Evolutionary conservation across 1,284 basidiomycete species (phyloP).

Genomic region (Stereum hirsutum): DNA sequence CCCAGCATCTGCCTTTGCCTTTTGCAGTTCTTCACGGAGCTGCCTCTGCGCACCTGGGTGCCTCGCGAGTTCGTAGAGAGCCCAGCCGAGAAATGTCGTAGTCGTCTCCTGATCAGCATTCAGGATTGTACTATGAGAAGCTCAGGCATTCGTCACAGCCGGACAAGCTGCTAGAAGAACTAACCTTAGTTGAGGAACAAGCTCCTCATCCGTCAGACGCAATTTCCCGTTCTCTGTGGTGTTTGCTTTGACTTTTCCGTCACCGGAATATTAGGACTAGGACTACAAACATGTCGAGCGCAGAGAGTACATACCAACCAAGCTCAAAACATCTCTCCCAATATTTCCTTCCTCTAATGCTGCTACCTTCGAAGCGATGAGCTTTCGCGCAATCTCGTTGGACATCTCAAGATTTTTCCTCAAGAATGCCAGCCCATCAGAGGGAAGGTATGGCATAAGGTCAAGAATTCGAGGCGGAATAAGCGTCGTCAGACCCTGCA

Average conservation of each 20-base stretch:
- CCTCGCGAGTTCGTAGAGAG: slow-evolving; percentile 30
- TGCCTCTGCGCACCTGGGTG: slow-evolving; percentile 27
- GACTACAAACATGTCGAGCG: no score
- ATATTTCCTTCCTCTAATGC: slow-evolving; percentile 21
- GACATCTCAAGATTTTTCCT: slow-evolving; percentile 28
- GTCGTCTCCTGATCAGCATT: slow-evolving; percentile 47
- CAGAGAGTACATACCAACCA: slow-evolving; percentile 31
- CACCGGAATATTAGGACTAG: no score
- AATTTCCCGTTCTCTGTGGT: slow-evolving; percentile 31
- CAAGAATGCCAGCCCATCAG: slow-evolving; percentile 24
- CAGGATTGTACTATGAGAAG: slow-evolving; percentile 25
- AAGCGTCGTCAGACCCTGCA: slow-evolving; percentile 17
- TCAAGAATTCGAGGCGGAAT: slow-evolving; percentile 23
- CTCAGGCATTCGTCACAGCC: no score
- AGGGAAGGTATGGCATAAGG: slow-evolving; percentile 26
- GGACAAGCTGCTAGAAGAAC: no score
- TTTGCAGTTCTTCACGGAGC: slow-evolving; percentile 30
- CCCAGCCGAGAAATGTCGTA: slow-evolving; percentile 31
- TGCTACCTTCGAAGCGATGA: slow-evolving; percentile 18
- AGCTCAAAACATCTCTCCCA: slow-evolving; percentile 30
- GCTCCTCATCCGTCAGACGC: slow-evolving; percentile 38
- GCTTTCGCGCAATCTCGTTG: slow-evolving; percentile 29
- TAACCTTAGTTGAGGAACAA: slow-evolving; percentile 47
- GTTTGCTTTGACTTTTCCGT: slow-evolving; percentile 55
- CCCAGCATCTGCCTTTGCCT: slow-evolving; percentile 6